Conservation (phyloP, 2,329 filamentous ascomycete genomes). For the Penicillium concentricum region DNA sequence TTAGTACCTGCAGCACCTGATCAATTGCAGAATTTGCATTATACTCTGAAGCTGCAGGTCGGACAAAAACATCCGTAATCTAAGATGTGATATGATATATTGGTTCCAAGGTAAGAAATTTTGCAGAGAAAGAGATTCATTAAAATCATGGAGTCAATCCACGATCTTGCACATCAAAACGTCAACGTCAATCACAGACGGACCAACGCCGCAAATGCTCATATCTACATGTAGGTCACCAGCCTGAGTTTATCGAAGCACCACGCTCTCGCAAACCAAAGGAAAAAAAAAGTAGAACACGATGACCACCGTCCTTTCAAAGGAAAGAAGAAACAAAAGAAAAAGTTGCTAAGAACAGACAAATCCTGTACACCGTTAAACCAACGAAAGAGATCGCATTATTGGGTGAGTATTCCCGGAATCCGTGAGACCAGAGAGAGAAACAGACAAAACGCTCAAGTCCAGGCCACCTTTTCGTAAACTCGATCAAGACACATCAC, state of each 20-base stretch:
- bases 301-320: conserved; percentile 20
- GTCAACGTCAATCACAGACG: conserved; percentile 24
- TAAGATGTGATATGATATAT: conserved; percentile 1
- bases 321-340: conserved; percentile 18
- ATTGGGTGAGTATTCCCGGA: conserved; percentile 20
- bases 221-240: conserved; percentile 42
- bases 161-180: conserved; percentile 18
- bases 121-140: conserved; percentile 22
- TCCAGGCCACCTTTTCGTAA: conserved; percentile 31
- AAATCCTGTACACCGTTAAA: conserved; percentile 19
- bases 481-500: conserved; percentile 23
- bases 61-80: not conserved
- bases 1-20: not conserved
- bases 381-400: conserved; percentile 11
- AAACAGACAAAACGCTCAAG: conserved; percentile 20
- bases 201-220: conserved; percentile 40
- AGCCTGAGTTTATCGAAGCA: conserved; percentile 36
- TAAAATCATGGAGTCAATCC: conserved; percentile 25
- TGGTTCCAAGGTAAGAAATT: not conserved
- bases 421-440: conserved; percentile 17
- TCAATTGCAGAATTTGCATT: not conserved
- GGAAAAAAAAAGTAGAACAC: conserved; percentile 27
- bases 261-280: conserved; percentile 26
- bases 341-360: conserved; percentile 17
- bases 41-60: not conserved